phyloP scores from a whole-genome alignment of 306 rosid species.

The Canavalia ensiformis region DNA sequence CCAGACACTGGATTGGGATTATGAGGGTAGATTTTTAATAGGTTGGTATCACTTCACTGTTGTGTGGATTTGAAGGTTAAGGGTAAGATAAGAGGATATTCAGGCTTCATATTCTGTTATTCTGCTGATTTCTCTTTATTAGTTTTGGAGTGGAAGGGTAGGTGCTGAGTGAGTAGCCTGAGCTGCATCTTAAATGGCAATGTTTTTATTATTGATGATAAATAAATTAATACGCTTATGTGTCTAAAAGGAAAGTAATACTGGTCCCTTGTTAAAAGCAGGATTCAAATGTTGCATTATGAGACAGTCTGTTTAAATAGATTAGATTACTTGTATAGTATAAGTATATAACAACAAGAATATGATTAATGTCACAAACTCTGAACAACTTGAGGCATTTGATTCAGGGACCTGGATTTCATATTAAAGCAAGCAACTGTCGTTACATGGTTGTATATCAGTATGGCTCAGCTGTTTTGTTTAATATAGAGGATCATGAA shows the following conservation, averaged over 20 bases:
- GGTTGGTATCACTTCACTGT: neutral
- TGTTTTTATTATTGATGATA: slow-evolving; percentile 30
- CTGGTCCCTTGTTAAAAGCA: slow-evolving; percentile 22
- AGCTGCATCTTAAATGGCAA: slow-evolving; percentile 22
- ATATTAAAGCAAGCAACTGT: slow-evolving; percentile 55
- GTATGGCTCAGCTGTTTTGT: slow-evolving; percentile 92
- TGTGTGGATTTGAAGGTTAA: slow-evolving; percentile 16
- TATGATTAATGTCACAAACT: slow-evolving; percentile 1
- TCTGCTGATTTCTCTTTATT: slow-evolving; percentile 14
- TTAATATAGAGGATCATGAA: slow-evolving; percentile 92
- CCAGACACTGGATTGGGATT: slow-evolving; percentile 15
- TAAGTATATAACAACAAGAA: neutral
- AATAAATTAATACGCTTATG: slow-evolving; percentile 3
- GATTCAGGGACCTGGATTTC: slow-evolving; percentile 63
- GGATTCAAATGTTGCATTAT: slow-evolving; percentile 13
- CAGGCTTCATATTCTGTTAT: slow-evolving; percentile 31
- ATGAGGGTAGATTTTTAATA: slow-evolving; percentile 8
- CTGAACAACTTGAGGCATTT: slow-evolving; percentile 43
- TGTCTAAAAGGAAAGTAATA: slow-evolving; percentile 17
- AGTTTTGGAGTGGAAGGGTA: slow-evolving; percentile 13
- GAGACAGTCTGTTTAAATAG: slow-evolving; percentile 2
- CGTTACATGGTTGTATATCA: slow-evolving; percentile 88
- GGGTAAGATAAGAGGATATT: slow-evolving; percentile 30
- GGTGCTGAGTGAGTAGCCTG: slow-evolving; percentile 37
- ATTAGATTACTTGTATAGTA: slow-evolving; percentile 17